Base-by-base conservation (phyloP, 2,329 filamentous ascomycete genomes). In the Xylariaceae sp. region DNA sequence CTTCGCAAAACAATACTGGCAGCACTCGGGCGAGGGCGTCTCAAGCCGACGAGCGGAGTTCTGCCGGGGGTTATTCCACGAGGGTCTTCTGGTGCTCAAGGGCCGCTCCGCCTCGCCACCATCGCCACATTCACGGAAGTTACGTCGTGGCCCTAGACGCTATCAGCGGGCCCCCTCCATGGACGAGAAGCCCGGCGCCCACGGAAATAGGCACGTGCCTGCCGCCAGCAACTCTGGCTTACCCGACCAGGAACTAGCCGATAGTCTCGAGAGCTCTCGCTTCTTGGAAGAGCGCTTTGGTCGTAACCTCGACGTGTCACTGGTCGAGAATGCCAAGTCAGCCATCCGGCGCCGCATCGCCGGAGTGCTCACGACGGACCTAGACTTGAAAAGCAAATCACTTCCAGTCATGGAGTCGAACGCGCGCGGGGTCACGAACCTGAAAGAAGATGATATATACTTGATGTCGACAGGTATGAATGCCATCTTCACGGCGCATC, bases 211-310 rank as follows among this genome's bases (percentile, higher is more conserved):
- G 46, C 47, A 54, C n/a, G 44, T 17, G 27, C 9, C 6, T 44
- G 42, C 54, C 27, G 32, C 50, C 36, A 53, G 36, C 45, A 58
- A 49, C 10, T 40, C 47, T 2, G 56, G 59, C 35, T 47, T 42
- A 31, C 45, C 55, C 30, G 56, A 42, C 55, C 53, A 57, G n/a
- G 55, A 64, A 27, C 58, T 61, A 1, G 66, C 70, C 14, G 75
- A 78, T 47, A 66, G 71, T 0, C 65, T 83, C 14, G 91, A 96
- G 68, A 86, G 85, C 53, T 81, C 78, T 3, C 82, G 84, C 32
- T 97, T 96, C 60, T 81, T 99, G 1, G 94, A 99, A 68, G 90
- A 97, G 69, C 83, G 94, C 1, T 99, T 95, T 65, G 94, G 94
- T 12, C 81, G 94, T 41, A 97, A 97, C 59, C 76, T 99, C 39